Evolutionary conservation across 345 rosid genomes (phyloP).

Genomic region (Dipteronia sinensis): DNA sequence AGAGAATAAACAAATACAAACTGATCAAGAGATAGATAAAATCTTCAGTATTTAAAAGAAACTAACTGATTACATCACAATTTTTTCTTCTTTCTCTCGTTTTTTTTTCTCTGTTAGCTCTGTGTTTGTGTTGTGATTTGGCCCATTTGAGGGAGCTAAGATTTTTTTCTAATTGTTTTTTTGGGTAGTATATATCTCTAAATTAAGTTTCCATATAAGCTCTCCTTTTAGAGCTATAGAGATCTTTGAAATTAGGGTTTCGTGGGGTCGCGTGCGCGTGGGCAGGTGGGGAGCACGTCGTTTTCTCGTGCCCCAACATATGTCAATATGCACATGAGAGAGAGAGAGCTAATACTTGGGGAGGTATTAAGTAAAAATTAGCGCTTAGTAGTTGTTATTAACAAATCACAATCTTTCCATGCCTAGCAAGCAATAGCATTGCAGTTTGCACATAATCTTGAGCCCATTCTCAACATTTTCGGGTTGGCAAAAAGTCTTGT

Average conservation of each 20-base stretch:
- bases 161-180: neutral
- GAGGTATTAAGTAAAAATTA: neutral
- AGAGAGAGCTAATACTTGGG: neutral
- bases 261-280: conserved; percentile 58
- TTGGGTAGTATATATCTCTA: no score
- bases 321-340: conserved; percentile 13
- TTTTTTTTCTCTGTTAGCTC: neutral
- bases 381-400: neutral
- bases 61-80: conserved; percentile 9
- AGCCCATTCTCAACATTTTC: neutral
- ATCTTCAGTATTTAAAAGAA: conserved; percentile 24
- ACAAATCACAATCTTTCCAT: conserved; percentile 22
- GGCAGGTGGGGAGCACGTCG: conserved; percentile 57
- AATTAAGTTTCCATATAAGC: conserved; percentile 14
- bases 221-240: conserved; percentile 37
- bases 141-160: conserved; percentile 17
- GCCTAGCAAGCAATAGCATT: neutral
- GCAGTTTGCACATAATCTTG: conserved; percentile 20
- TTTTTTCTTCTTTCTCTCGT: neutral
- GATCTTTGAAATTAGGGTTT: conserved; percentile 55
- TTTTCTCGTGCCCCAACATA: conserved; percentile 42
- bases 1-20: conserved; percentile 18
- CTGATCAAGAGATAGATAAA: conserved; percentile 4
- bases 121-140: conserved; percentile 24
- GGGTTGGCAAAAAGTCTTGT: neutral